Conservation (phyloP, 441 rosid species). For the Eutrema salsugineum region DNA sequence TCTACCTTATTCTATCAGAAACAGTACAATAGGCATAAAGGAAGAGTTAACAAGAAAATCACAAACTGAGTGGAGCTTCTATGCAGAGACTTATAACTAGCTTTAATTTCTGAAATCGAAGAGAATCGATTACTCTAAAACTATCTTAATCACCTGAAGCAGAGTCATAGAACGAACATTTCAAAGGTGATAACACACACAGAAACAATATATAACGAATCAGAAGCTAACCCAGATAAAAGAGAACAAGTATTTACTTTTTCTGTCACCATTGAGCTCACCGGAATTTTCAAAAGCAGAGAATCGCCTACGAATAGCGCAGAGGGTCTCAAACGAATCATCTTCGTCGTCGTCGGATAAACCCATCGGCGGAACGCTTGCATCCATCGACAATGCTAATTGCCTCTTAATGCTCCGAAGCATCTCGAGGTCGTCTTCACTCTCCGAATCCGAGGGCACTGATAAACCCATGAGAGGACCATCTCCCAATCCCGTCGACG, state of each 20-base stretch:
- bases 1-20: neutral
- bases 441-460: constrained; percentile 36
- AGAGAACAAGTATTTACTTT: neutral
- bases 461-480: neutral
- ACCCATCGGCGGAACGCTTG: constrained; percentile 7
- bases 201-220: neutral
- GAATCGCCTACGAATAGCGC: constrained; percentile 64
- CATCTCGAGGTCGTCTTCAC: constrained; percentile 64
- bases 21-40: neutral
- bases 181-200: neutral
- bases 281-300: constrained; percentile 43
- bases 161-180: neutral
- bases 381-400: constrained; percentile 33
- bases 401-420: constrained; percentile 49
- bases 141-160: neutral
- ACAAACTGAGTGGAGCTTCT: neutral
- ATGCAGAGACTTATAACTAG: neutral
- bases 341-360: constrained; percentile 46
- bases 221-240: constrained; percentile 2
- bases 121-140: neutral
- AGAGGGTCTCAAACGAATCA: constrained; percentile 62
- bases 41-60: neutral
- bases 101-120: neutral
- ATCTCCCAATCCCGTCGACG: constrained; percentile 21
- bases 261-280: constrained; percentile 16